Evolutionary conservation across 2,329 filamentous ascomycete species (phyloP), one percentile per base, ranked within the genome.

Genomic region (Alternaria hordeiaustralica): DNA sequence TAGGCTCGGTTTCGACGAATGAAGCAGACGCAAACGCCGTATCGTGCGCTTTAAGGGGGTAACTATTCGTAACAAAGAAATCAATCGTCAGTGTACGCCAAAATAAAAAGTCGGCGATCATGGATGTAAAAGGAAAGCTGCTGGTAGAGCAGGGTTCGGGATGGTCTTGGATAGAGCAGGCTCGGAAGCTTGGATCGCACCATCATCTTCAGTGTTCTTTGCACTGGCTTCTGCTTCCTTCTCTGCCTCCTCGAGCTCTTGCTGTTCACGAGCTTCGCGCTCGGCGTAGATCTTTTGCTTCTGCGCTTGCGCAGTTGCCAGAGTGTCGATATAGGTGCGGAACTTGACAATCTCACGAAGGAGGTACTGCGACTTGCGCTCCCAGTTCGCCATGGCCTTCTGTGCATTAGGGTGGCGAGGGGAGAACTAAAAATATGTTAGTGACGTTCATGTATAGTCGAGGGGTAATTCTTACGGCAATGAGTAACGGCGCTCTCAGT

Each of bases 271-370:
- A 13, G 73, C 71, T 57, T 75, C 77, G 28, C 78, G 78, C 67
- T 78, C 75, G 6, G 76, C 74, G 69, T 93, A 91, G 45, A 97
- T 90, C 75, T 90, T 90, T 49, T 87, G 86, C 77, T 92, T 94
- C 58, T 89, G 86, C 30, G 78, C 82, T 71, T 92, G 88, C 0
- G 94, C 94, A 41, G 88, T 87, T 61, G 89, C 86, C 55, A 99
- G 83, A 33, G 89, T 90, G 78, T 98, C 96, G 70, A 97, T 94
- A 75, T 98, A 99, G 0, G 94, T 98, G 64, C 91, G 87, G 82
- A 97, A 98, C 81, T 98, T 98, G 80, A 98, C 94, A 78, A 96
- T 97, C 82, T 99, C 96, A 36, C 92, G 87, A 12, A 98, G 85
- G 44, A 99, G 83, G 77, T 98, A 97, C 28, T 92, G 90, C 60